Evolutionary conservation across 1,284 basidiomycete genomes (phyloP), one percentile per base, ranked within the genome.

Genomic region (Golubevia pallescens): DNA sequence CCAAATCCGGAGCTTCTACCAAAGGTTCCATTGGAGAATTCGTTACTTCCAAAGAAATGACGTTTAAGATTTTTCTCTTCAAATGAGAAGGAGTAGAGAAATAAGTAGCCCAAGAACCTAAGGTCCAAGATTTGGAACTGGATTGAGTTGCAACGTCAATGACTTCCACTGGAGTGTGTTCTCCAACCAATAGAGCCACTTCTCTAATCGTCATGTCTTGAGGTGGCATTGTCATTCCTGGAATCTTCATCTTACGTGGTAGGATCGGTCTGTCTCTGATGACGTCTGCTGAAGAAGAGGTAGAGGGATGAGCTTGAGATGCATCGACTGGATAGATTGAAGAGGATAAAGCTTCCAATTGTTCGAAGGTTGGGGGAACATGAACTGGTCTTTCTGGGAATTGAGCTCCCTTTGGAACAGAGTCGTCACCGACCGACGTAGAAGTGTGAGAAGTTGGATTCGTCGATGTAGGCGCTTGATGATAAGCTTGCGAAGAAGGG

Each of bases 91-190:
- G 76, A 24, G 73, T 75, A 57, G 67, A 66, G 59, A 78, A 78
- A 65, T 80, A 80, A 34, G 69, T 68, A 56, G 74, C 74, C 78
- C 78, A 80, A 34, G 74, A 73, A 3, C 59, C 66, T 53, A 80
- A 67, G 57, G 74, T 78, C 78, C 20, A 61, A 58, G 53, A 24
- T 59, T 86, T 89, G 3, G 90, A 88, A 48, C 91, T 92, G 1
- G 92, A 91, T 82, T 95, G 94, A 0, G 92, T 90, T 19, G 92
- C 90, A 60, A 94, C 93, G 85, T 95, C 93, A 75, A 96, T 95
- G 28, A 97, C 94, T 86, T 95, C 93, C 7, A 96, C 89, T 1
- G 92, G 90, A 2, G 88, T 89, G 66, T 93, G 89, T 54, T 89
- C 89, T 1, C 94, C 95, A 53, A 97, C 89, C 21, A 91, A 87